Conservation (phyloP, 225 moss, liverwort and hornwort genomes). For the Physcomitrium patens region DNA sequence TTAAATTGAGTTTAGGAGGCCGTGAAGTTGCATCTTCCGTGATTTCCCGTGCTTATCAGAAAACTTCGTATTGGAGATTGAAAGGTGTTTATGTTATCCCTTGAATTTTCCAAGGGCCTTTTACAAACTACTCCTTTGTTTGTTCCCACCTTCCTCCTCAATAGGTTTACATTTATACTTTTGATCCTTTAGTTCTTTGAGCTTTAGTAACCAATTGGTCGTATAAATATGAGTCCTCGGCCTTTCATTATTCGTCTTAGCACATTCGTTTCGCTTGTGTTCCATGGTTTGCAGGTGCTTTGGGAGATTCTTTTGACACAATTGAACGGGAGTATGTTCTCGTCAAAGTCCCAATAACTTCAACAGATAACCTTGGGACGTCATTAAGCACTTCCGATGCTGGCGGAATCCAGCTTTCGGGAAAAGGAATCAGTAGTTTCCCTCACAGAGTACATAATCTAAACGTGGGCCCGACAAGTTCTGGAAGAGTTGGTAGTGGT, state of each 20-base stretch:
- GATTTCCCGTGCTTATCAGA: slow-evolving; percentile 55
- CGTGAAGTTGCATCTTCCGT: slow-evolving; percentile 52
- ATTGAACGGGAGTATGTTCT: slow-evolving; percentile 98
- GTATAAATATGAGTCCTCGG: slow-evolving; percentile 16
- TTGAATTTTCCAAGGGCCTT: slow-evolving; percentile 52
- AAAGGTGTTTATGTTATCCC: slow-evolving; percentile 62
- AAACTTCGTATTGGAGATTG: slow-evolving; percentile 52
- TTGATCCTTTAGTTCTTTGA: slow-evolving; percentile 28
- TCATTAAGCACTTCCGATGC: slow-evolving; percentile 81
- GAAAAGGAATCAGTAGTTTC: slow-evolving; percentile 38
- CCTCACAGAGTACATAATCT: slow-evolving; percentile 48
- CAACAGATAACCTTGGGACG: slow-evolving; percentile 71
- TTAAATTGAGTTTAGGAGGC: slow-evolving; percentile 47
- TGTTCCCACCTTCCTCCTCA: neutral
- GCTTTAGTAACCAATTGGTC: slow-evolving; percentile 7
- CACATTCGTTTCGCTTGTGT: slow-evolving; percentile 27
- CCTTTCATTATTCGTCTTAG: slow-evolving; percentile 37
- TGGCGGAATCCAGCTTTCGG: slow-evolving; percentile 47
- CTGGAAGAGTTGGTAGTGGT: slow-evolving; percentile 25
- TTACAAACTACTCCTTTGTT: slow-evolving; percentile 35
- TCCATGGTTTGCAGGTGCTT: slow-evolving; percentile 66
- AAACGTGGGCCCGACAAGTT: slow-evolving; percentile 11
- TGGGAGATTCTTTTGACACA: slow-evolving; percentile 93
- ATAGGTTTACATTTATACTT: slow-evolving; percentile 28
- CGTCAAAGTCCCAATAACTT: slow-evolving; percentile 77